phyloP scores from a whole-genome alignment of 257 asterid species.

The Solanum chmielewskii region DNA sequence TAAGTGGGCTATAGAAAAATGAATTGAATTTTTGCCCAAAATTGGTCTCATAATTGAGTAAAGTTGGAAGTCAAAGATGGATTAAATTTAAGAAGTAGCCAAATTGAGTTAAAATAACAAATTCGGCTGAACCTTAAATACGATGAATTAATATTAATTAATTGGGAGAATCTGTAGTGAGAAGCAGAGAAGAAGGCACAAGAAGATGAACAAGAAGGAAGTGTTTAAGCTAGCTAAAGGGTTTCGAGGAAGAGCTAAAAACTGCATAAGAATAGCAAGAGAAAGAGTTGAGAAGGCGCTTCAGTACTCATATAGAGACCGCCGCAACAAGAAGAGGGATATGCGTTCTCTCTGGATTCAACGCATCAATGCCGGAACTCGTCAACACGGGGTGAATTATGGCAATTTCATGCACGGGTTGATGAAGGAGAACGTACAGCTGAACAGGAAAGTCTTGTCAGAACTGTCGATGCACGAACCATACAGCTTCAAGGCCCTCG shows the following conservation, averaged over 20 bases:
- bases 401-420: slow-evolving; percentile 92
- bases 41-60: too few relatives aligned
- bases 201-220: slow-evolving; percentile 64
- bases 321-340: slow-evolving; percentile 70
- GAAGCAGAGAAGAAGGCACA: background rate
- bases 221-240: slow-evolving; percentile 73
- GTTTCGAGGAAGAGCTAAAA: slow-evolving; percentile 73
- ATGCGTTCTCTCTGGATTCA: slow-evolving; percentile 94
- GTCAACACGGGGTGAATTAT: slow-evolving; percentile 75
- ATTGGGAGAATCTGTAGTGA: background rate
- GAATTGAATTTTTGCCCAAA: too few relatives aligned
- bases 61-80: too few relatives aligned
- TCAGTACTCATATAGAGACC: slow-evolving; percentile 67
- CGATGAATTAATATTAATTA: too few relatives aligned
- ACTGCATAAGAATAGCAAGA: slow-evolving; percentile 68
- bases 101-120: too few relatives aligned
- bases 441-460: slow-evolving; percentile 72
- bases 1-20: too few relatives aligned
- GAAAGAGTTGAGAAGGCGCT: slow-evolving; percentile 73
- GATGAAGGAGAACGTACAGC: slow-evolving; percentile 83
- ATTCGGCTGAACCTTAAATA: too few relatives aligned
- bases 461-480: slow-evolving; percentile 91
- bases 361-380: slow-evolving; percentile 88
- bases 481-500: slow-evolving; percentile 86
- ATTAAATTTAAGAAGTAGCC: too few relatives aligned